Conservation (phyloP, 2,329 filamentous ascomycete species). For the Penicillium sp. region DNA sequence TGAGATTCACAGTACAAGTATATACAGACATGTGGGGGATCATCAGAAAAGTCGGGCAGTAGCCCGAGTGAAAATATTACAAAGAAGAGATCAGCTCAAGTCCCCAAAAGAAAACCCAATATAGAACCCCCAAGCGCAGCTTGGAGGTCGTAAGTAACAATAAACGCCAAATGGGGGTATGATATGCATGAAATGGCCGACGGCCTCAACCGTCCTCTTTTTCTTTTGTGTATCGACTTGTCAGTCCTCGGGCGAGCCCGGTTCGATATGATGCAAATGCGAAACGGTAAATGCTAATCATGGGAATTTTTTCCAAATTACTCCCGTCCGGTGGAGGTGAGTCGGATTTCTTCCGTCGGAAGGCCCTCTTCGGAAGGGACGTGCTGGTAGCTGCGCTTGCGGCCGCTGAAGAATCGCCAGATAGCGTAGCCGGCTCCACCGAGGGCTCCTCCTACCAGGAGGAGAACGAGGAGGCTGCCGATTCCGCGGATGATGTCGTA, state of each 20-base stretch:
- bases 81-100: slow-evolving; percentile 1
- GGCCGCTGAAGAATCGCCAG: slow-evolving; percentile 25
- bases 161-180: slow-evolving; percentile 26
- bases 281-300: slow-evolving; percentile 17
- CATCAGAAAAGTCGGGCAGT: neutral
- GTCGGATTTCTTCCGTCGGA: slow-evolving; percentile 23
- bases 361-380: slow-evolving; percentile 33
- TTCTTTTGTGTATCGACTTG: neutral
- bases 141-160: neutral
- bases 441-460: slow-evolving; percentile 26
- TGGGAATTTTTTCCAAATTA: neutral
- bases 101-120: neutral
- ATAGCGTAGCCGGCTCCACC: slow-evolving; percentile 25
- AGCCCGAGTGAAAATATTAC: slow-evolving; percentile 6
- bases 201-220: slow-evolving; percentile 7
- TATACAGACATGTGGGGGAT: neutral
- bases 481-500: slow-evolving; percentile 34
- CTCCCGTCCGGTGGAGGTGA: slow-evolving; percentile 7
- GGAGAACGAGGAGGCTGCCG: slow-evolving; percentile 32
- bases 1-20: neutral
- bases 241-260: neutral
- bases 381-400: slow-evolving; percentile 29
- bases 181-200: slow-evolving; percentile 25
- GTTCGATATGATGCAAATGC: neutral
- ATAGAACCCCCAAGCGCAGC: slow-evolving; percentile 1